Evolutionary conservation across 2,329 filamentous ascomycete genomes (phyloP), one percentile per base, ranked within the genome.

Genomic region (Claviceps sp.): DNA sequence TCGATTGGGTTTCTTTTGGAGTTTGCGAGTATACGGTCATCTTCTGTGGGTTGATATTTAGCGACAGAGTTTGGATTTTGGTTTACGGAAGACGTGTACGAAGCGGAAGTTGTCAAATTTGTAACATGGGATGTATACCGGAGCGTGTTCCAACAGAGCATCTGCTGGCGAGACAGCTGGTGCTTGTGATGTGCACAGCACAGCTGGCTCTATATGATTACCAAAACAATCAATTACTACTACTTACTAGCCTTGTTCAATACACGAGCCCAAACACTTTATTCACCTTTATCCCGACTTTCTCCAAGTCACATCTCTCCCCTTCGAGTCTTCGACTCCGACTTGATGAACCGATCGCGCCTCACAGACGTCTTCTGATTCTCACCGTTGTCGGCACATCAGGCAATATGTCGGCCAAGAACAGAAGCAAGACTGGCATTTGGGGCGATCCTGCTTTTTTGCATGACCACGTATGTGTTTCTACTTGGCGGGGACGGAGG

Each of bases 401-500:
- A 3, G 8, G 24, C 26, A 36, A 22, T 3, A 41, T 48, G 22
- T 36, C 40, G 6, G 30, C 41, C n/a, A 26, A 41, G 24, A 49
- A 45, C 24, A 49, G 30, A 34, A n/a, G 48, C 9, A 38, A 14
- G 11, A 9, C 41, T 9, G 42, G 41, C 20, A 16, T 14, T 6
- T 45, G 42, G 41, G 14, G 7, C 30, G 65, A 64, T 48, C 16
- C 61, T 40, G 59, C 54, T 1, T 63, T 71, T 53, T 63, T 71
- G 24, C 56, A 59, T 52, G 62, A 68, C 26, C 59, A 70, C 43
- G 53, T 9, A 49, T 70, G 14, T 62, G 58, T 9, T 59, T 71
- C 5, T 70, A 67, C 54, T 56, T 60, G 30, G 59, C 61, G 11
- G 59, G 61, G 14, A 59, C 62, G 38, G 52, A 55, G 1, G 54